These are phyloP conservation scores for Irpex sp. DNA, from an alignment of 1,284 basidiomycete genomes.

Conservation along the genomic window DNA sequence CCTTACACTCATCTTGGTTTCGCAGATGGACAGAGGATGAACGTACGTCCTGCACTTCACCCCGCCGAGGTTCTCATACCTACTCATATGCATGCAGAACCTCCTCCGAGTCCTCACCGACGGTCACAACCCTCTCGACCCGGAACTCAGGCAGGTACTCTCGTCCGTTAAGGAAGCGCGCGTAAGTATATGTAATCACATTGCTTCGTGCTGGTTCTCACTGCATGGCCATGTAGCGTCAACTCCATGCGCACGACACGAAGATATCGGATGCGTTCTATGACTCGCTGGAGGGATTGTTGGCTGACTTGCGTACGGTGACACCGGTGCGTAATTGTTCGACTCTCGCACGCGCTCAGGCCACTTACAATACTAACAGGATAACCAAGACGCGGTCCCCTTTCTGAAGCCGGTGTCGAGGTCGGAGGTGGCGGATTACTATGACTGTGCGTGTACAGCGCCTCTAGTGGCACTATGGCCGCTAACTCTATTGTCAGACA, in stretches of 20 bases:
- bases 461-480: not conserved
- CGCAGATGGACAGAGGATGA: slow-evolving; percentile 33
- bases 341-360: slow-evolving; percentile 9
- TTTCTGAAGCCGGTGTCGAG: slow-evolving; percentile 89
- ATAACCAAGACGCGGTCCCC: slow-evolving; percentile 83
- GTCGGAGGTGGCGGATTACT: slow-evolving; percentile 87
- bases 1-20: slow-evolving; percentile 7
- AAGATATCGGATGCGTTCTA: slow-evolving; percentile 88
- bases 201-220: slow-evolving; percentile 5
- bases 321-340: slow-evolving; percentile 51
- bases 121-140: slow-evolving; percentile 50
- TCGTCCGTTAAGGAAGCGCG: slow-evolving; percentile 73
- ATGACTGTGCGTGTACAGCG: slow-evolving; percentile 58
- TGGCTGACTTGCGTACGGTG: slow-evolving; percentile 77
- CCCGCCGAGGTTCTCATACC: slow-evolving; percentile 20
- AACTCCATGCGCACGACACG: slow-evolving; percentile 49
- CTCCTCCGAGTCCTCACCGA: slow-evolving; percentile 74
- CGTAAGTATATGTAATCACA: slow-evolving; percentile 41
- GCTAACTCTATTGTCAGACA: slow-evolving; percentile 48
- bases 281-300: slow-evolving; percentile 84
- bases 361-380: slow-evolving; percentile 38
- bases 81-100: slow-evolving; percentile 43
- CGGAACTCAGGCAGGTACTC: slow-evolving; percentile 69
- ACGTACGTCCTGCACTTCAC: slow-evolving; percentile 35
- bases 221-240: slow-evolving; percentile 34